Percentiles rank a stretch among this genome's conserved stretches.
phyloP scores from a whole-genome alignment of 139 green algal genomes.

The Chlorella ohadii region DNA sequence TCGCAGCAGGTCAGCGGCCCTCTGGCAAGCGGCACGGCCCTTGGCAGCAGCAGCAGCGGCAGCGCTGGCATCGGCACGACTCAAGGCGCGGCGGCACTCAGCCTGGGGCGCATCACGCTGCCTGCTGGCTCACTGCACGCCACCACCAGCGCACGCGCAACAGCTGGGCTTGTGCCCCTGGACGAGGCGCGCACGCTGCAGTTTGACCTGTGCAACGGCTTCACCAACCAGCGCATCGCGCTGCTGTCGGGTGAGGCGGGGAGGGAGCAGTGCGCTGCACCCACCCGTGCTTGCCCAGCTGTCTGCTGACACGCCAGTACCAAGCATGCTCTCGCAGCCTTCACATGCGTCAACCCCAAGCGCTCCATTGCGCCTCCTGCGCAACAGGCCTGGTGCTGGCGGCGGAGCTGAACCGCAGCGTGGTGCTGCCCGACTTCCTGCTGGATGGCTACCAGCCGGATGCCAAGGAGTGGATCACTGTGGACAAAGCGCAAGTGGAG shows the following conservation, averaged over 20 bases:
- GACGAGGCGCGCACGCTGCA: neutral
- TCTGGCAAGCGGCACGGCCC: neutral
- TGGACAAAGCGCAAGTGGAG: neutral
- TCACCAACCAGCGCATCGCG: slow-evolving; percentile 26
- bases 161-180: neutral
- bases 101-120: too few relatives aligned
- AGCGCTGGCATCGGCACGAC: neutral
- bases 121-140: too few relatives aligned
- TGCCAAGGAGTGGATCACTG: slow-evolving; percentile 1
- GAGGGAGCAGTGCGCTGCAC: neutral
- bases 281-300: too few relatives aligned
- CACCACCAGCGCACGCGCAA: too few relatives aligned
- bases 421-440: slow-evolving; percentile 25
- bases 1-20: too few relatives aligned
- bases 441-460: slow-evolving; percentile 17
- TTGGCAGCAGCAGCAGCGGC: neutral
- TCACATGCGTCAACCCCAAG: too few relatives aligned
- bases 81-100: neutral
- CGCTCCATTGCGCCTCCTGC: too few relatives aligned
- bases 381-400: slow-evolving; percentile 21
- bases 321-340: too few relatives aligned
- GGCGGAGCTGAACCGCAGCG: slow-evolving; percentile 16
- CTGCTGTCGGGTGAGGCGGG: slow-evolving; percentile 14
- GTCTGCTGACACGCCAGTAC: too few relatives aligned
- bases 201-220: slow-evolving; percentile 38